Percentiles rank a stretch among this genome's conserved stretches.
Evolutionary conservation across 75 land plant species (phyloP).

Genomic region (Larix kaempferi): DNA sequence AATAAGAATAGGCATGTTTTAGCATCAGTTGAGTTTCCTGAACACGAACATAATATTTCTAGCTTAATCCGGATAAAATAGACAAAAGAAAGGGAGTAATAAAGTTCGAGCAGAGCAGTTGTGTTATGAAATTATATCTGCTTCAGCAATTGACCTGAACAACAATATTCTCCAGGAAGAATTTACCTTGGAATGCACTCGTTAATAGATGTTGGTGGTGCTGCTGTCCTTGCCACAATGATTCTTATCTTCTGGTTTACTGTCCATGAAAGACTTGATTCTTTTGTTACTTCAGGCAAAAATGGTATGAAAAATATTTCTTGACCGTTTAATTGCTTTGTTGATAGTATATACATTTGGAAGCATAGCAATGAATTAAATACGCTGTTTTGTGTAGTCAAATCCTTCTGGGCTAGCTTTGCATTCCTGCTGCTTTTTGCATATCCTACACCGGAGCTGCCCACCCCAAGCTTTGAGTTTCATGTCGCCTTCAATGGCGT

Average conservation of each 20-base stretch:
- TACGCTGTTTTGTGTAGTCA: slow-evolving; percentile 41
- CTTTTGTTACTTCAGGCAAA: slow-evolving; percentile 66
- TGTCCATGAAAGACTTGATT: slow-evolving; percentile 62
- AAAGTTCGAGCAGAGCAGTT: not conserved
- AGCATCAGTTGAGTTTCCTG: not conserved
- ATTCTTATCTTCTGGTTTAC: slow-evolving; percentile 64
- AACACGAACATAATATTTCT: not conserved
- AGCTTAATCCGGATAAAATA: not conserved
- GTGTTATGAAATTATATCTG: not conserved
- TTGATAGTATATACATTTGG: not conserved
- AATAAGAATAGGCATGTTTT: slow-evolving; percentile 3
- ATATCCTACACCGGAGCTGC: slow-evolving; percentile 88
- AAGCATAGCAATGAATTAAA: not conserved
- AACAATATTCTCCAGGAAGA: slow-evolving; percentile 49
- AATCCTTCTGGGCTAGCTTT: slow-evolving; percentile 65
- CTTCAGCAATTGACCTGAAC: not conserved
- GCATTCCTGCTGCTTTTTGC: slow-evolving; percentile 80
- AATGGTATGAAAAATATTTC: slow-evolving; percentile 55
- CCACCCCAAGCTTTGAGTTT: slow-evolving; percentile 91
- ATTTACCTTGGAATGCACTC: slow-evolving; percentile 97
- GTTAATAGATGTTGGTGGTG: slow-evolving; percentile 71
- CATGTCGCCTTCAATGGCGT: slow-evolving; percentile 91
- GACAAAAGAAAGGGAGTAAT: not conserved
- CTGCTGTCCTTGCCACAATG: slow-evolving; percentile 54
- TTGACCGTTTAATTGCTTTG: not conserved